Base-by-base conservation (phyloP, 116 monocot genomes). In the Trichopus zeylanicus region DNA sequence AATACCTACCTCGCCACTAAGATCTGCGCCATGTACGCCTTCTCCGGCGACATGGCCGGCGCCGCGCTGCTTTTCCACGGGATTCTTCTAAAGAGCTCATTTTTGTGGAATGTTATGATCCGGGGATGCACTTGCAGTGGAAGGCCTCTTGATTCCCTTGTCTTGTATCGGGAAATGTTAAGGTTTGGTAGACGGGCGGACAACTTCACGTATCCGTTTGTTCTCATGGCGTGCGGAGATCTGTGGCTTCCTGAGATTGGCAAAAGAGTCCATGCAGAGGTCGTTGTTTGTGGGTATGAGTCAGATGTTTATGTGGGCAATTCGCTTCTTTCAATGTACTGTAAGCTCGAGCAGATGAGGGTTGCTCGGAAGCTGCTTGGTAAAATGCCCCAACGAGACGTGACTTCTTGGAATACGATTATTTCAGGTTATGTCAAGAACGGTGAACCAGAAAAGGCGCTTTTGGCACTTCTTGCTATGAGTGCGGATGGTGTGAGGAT, bases 371-470 rank as follows among this genome's bases (percentile, higher is more conserved):
- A 54, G 32, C 6, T 86, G 66, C 78, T 86, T 55, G 86, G 72
- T 66, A 62, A 21, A 71, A 71, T 71, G 31, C 32, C 73, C 2
- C 32, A 42, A 1, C 24, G 7, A 31, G 76, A 80, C 39, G 18
- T 88, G 6, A 74, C 79, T 7, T 83, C 83, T n/a, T 88, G 83
- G 87, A 88, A 81, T 19, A 77, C 81, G 0, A 48, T 86, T 8
- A 66, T 86, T 32, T 66, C 72, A 15, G 75, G 81, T 59, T 71
- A 75, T 56, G 67, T 70, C 16, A 59, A 37, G 60, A 63, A 65
- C 53, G 61, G 52, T 29, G 49, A 81, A 9, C 69, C 71, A 0
- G 24, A 30, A 23, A 65, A 18, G 46, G 63, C 72, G 31, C 39
- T 89, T 12, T 66, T 60, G n/a, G 48, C 75, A 26, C 75, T 89